Evolutionary conservation across 305 asterid genomes (phyloP), one percentile per base, ranked within the genome.

Genomic region (Fraxinus velutina): DNA sequence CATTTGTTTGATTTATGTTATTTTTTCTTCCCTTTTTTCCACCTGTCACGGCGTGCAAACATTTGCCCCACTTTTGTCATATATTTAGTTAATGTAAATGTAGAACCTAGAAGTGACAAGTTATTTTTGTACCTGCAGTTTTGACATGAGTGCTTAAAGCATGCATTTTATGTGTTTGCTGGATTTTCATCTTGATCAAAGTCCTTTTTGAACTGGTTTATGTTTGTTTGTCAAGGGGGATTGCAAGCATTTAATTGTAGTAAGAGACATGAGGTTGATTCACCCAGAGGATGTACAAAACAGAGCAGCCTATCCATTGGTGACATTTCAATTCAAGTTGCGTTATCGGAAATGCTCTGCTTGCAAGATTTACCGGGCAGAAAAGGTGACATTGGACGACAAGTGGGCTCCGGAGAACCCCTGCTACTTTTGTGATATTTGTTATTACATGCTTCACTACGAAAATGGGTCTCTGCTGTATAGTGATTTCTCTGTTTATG

Each of bases 391-490:
- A 0, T 89, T 93, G 68, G 98, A 92, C 37, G 98, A 95, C 86
- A 95, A 92, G 84, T 95, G 97, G 98, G 93, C 97, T 0, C 50
- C 88, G 7, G 89, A 87, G 57, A 91, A 94, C 85, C 98, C 99
- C 30, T 92, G 97, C 83, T 92, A 92, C 72, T 94, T 95, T 85
- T 95, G 99, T 82, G 92, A 89, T 79, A 86, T 90, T 81, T 95
- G 99, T 87, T 95, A 92, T 89, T 95, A 92, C 86, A 91, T 95
- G 98, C 97, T 92, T 73, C 98, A 95, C 88, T 94, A 96, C 83
- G 89, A 78, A 44, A 57, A 91, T 74, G 93, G 93, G 8, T 75
- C 92, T 44, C 86, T 95, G 80, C 87, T 94, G 34, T 95, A 94
- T 72, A 82, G 75, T 66, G 98, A 94, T 76, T 96, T 92, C 84